Conservation (phyloP, 2,329 filamentous ascomycete genomes). For the Tolypocladium tundrense region DNA sequence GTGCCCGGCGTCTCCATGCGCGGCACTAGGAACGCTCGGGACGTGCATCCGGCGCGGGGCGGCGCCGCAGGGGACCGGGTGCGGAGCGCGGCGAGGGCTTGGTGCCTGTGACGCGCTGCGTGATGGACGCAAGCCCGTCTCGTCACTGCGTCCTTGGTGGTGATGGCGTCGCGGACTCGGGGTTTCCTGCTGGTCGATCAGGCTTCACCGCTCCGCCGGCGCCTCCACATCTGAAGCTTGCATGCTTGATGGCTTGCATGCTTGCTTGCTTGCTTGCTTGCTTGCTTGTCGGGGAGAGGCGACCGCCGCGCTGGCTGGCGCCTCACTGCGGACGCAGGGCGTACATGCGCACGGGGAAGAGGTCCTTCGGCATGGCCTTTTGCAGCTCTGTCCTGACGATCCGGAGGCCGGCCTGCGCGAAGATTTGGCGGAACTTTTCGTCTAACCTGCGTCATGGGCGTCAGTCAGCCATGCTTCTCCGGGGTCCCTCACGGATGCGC, state of each 20-base stretch:
- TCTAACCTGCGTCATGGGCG: constrained; percentile 42
- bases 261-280: too few relatives aligned
- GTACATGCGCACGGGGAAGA: constrained; percentile 70
- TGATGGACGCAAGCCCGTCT: not conserved
- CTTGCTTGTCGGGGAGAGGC: not conserved
- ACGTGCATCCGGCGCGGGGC: constrained; percentile 1
- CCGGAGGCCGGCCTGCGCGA: constrained; percentile 54
- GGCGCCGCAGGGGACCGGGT: not conserved
- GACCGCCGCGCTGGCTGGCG: not conserved
- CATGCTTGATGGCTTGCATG: not conserved
- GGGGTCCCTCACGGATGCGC: not conserved
- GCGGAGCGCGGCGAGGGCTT: not conserved
- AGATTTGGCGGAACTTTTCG: constrained; percentile 56
- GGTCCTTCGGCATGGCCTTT: constrained; percentile 42
- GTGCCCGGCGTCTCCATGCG: not conserved
- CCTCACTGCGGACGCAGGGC: constrained; percentile 35
- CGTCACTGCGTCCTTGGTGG: not conserved
- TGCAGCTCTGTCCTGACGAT: constrained; percentile 60
- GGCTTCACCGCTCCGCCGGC: not conserved
- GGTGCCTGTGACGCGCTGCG: not conserved
- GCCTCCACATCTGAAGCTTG: not conserved
- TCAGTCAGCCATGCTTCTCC: not conserved
- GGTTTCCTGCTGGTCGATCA: not conserved
- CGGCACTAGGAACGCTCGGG: constrained; percentile 1
- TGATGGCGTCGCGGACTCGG: not conserved